These are phyloP conservation scores for Myxozyma sirexii DNA, from an alignment of 805 yeast species.

Conservation along the genomic window DNA sequence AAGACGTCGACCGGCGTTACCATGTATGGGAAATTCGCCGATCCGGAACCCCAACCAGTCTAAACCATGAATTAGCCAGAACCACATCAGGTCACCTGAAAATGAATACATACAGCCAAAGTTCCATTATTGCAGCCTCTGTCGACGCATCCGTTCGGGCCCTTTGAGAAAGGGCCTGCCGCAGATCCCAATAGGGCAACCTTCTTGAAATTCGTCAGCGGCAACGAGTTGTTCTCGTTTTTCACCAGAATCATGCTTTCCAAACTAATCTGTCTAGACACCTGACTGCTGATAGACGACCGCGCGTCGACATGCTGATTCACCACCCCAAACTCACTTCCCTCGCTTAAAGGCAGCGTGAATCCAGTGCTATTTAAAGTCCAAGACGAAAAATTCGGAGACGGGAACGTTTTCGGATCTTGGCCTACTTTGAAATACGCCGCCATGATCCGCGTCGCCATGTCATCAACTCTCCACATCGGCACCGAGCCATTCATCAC, in stretches of 20 bases:
- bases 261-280: constrained; percentile 56
- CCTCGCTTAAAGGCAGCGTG: constrained; percentile 55
- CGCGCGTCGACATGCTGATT: constrained; percentile 61
- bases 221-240: constrained; percentile 55
- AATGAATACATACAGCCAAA: constrained; percentile 42
- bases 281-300: constrained; percentile 45
- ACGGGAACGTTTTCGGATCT: constrained; percentile 45
- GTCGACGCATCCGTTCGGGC: constrained; percentile 55
- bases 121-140: constrained; percentile 58
- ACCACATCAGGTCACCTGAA: background rate
- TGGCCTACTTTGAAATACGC: constrained; percentile 54
- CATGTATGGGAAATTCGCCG: constrained; percentile 58
- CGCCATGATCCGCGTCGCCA: constrained; percentile 62
- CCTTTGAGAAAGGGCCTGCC: constrained; percentile 55
- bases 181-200: constrained; percentile 56
- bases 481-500: constrained; percentile 59
- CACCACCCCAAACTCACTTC: constrained; percentile 56
- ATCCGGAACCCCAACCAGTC: constrained; percentile 67
- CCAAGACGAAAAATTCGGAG: constrained; percentile 63
- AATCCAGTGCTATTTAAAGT: constrained; percentile 59
- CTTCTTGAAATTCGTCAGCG: constrained; percentile 47
- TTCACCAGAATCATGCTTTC: constrained; percentile 62
- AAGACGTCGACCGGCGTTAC: constrained; percentile 64
- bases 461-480: constrained; percentile 58
- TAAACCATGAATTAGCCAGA: no score